A percentile compares a stretch with the other conserved stretches of the same genome.
phyloP scores from a whole-genome alignment of 164 flowering plant species.

The Kalanchoe fedtschenkoi region DNA sequence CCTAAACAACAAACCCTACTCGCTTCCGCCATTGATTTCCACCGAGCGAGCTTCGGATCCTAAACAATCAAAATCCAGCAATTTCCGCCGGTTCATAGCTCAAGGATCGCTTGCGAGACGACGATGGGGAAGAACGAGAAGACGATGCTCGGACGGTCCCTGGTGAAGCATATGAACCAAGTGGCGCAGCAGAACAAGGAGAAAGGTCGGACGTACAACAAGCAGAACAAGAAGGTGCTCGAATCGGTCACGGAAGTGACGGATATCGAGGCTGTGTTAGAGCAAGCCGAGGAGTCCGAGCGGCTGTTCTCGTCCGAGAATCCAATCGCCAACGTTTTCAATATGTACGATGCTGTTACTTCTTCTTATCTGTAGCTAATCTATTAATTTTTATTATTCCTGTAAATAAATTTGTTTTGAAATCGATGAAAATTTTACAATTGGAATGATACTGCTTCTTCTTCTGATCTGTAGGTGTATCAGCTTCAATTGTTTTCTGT shows the following conservation, averaged over 20 bases:
- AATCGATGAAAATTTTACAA: background rate
- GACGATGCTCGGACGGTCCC: slow-evolving; percentile 59
- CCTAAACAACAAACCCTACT: no score
- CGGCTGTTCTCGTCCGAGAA: slow-evolving; percentile 28
- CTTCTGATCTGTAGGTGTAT: no score
- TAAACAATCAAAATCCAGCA: no score
- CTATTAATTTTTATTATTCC: background rate
- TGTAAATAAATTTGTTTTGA: background rate
- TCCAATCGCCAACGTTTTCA: slow-evolving; percentile 42
- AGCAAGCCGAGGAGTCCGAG: slow-evolving; percentile 67
- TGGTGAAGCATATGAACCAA: slow-evolving; percentile 90
- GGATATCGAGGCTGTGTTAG: slow-evolving; percentile 79
- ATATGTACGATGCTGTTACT: slow-evolving; percentile 25
- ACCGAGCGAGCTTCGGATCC: no score
- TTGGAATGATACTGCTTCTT: no score
- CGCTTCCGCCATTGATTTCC: no score
- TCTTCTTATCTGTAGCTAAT: background rate
- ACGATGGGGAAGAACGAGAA: slow-evolving; percentile 69
- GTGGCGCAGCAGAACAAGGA: slow-evolving; percentile 72
- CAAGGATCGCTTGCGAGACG: no score
- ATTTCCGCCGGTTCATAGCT: no score
- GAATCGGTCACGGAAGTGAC: slow-evolving; percentile 79
- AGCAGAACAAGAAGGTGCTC: slow-evolving; percentile 53
- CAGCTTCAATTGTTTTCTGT: no score
- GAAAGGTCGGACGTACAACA: slow-evolving; percentile 46